Evolutionary conservation across 2,329 filamentous ascomycete genomes (phyloP).

Genomic region (Elsinoe arachidis): DNA sequence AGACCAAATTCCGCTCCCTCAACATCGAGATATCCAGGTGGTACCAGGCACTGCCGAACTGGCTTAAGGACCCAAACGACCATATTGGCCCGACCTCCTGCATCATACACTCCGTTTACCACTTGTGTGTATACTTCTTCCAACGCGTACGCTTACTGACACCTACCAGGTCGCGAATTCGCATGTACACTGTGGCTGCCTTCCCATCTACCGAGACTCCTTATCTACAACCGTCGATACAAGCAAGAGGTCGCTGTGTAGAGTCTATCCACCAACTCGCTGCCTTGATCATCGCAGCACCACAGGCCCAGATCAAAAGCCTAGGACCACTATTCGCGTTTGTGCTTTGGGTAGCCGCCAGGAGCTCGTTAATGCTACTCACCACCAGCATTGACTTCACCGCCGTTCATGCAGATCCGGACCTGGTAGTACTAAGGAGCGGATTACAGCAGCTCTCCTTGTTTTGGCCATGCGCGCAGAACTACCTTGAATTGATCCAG

Average conservation of each 20-base stretch:
- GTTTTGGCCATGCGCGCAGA: not conserved
- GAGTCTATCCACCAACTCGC: too few relatives aligned
- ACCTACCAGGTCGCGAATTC: not conserved
- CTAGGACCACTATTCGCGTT: not conserved
- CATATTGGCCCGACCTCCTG: too few relatives aligned
- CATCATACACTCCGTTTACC: not conserved
- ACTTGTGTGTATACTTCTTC: not conserved
- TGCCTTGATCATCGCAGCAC: not conserved
- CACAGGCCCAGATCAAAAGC: not conserved
- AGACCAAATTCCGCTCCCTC: not conserved
- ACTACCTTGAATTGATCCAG: not conserved
- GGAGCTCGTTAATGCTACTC: not conserved
- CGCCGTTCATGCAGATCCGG: not conserved
- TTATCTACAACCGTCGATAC: not conserved
- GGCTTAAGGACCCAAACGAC: not conserved
- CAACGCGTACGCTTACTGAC: not conserved
- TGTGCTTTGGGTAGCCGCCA: not conserved
- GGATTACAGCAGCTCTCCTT: not conserved
- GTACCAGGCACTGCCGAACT: not conserved
- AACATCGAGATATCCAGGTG: not conserved
- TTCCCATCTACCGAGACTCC: not conserved
- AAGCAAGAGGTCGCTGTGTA: not conserved
- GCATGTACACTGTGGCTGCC: not conserved
- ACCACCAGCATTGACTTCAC: not conserved
- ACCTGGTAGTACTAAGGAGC: not conserved